Conservation (phyloP, 768 basidiomycete genomes). For the Xerocomus potaroensis region DNA sequence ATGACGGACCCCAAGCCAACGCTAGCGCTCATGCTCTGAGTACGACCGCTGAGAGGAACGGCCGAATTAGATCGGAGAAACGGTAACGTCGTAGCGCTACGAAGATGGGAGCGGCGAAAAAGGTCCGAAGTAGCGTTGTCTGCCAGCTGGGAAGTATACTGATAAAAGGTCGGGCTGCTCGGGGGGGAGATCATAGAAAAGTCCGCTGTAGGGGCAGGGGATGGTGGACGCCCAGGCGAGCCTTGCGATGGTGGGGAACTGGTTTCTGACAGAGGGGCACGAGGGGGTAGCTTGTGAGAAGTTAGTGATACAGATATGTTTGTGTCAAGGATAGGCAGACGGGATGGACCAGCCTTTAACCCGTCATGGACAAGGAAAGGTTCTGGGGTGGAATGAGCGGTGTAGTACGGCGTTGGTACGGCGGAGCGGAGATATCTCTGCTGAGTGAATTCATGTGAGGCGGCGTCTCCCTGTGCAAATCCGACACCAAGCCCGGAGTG, state of each 20-base stretch:
- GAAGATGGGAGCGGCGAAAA: slow-evolving; percentile 22
- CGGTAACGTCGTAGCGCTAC: slow-evolving; percentile 25
- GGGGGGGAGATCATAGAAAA: slow-evolving; percentile 45
- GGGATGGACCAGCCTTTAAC: slow-evolving; percentile 25
- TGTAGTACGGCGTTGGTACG: slow-evolving; percentile 30
- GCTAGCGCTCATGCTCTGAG: slow-evolving; percentile 25
- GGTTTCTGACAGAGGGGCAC: slow-evolving; percentile 23
- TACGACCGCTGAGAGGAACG: slow-evolving; percentile 15
- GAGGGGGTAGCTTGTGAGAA: slow-evolving; percentile 20
- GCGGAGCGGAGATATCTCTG: slow-evolving; percentile 20
- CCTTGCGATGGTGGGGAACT: slow-evolving; percentile 20
- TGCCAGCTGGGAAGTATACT: slow-evolving; percentile 28
- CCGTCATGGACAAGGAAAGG: slow-evolving; percentile 15
- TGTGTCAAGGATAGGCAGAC: slow-evolving; percentile 22
- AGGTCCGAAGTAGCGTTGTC: slow-evolving; percentile 16
- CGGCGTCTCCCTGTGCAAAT: slow-evolving; percentile 7
- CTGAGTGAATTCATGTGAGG: slow-evolving; percentile 8
- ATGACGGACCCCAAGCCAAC: slow-evolving; percentile 19
- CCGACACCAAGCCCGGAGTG: slow-evolving; percentile 9
- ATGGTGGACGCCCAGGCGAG: slow-evolving; percentile 34
- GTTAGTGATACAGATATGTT: slow-evolving; percentile 11
- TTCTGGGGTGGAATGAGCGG: slow-evolving; percentile 30
- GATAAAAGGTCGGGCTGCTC: slow-evolving; percentile 31
- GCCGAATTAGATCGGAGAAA: slow-evolving; percentile 30
- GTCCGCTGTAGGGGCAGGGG: slow-evolving; percentile 43